A percentile compares a stretch with the other conserved stretches of the same genome.
Conservation (phyloP, 1,284 basidiomycete species). For the Malassezia nana region DNA sequence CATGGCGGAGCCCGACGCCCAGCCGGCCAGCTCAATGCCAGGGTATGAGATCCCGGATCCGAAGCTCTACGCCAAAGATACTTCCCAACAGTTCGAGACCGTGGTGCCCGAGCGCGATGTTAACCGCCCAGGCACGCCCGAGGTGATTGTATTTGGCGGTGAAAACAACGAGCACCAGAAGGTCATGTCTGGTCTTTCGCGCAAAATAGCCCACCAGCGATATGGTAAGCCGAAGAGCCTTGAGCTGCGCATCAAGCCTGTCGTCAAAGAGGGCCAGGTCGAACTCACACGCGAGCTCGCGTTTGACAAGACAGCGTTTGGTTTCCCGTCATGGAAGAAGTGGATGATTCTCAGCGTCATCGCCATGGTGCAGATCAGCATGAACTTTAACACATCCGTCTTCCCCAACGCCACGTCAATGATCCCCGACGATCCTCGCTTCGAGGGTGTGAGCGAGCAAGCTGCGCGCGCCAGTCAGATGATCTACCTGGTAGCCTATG, state of each 20-base stretch:
- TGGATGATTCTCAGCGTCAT: conserved; percentile 50
- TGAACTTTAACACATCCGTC: conserved; percentile 49
- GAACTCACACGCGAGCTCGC: conserved; percentile 45
- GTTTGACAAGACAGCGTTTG: conserved; percentile 38
- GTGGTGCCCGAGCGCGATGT: not conserved
- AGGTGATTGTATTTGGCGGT: not conserved
- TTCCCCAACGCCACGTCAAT: conserved; percentile 44
- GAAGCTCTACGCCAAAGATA: not conserved
- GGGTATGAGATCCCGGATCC: not conserved
- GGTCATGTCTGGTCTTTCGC: not conserved
- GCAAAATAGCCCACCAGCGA: not conserved
- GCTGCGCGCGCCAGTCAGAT: conserved; percentile 49
- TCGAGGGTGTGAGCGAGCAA: conserved; percentile 41
- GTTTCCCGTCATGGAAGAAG: conserved; percentile 45
- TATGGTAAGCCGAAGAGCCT: not conserved
- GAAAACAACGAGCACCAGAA: not conserved
- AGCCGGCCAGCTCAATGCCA: not conserved
- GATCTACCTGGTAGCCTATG: conserved; percentile 50
- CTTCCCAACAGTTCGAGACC: not conserved
- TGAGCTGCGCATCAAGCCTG: not conserved
- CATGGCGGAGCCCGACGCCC: not conserved
- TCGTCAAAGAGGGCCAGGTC: conserved; percentile 37
- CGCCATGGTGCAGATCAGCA: conserved; percentile 48
- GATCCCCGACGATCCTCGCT: conserved; percentile 33
- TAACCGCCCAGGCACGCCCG: not conserved